These are phyloP conservation scores for Jacaranda copaia DNA, from an alignment of 257 asterid genomes.

Conservation along the genomic window DNA sequence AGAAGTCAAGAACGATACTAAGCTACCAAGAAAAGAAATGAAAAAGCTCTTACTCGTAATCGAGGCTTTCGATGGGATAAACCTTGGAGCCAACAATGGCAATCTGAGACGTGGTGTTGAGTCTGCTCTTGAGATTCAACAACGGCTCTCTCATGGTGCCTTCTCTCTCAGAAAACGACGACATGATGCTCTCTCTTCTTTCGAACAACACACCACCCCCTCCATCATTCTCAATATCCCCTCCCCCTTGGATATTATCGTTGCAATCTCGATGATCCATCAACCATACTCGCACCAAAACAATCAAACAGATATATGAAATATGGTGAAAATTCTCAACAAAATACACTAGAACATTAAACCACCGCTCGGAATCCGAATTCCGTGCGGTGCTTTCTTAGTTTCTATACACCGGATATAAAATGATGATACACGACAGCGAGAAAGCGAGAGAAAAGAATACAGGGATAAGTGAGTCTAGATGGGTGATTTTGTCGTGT, in stretches of 20 bases:
- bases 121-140: constrained; percentile 54
- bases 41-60: constrained; percentile 73
- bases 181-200: constrained; percentile 43
- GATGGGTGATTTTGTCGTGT: too few relatives aligned
- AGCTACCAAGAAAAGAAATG: constrained; percentile 31
- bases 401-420: not conserved
- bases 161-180: constrained; percentile 47
- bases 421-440: not conserved
- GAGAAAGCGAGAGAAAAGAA: not conserved
- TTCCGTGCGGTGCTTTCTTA: not conserved
- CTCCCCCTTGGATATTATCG: constrained; percentile 31
- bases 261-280: constrained; percentile 34
- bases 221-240: constrained; percentile 63
- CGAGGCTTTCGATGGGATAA: constrained; percentile 87
- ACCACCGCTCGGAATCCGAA: not conserved
- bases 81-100: constrained; percentile 80
- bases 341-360: too few relatives aligned
- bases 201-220: constrained; percentile 35
- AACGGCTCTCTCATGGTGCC: constrained; percentile 66
- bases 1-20: constrained; percentile 51
- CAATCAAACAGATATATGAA: not conserved
- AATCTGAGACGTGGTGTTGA: constrained; percentile 85
- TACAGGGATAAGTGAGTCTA: not conserved
- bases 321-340: constrained; percentile 1
- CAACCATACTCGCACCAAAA: constrained; percentile 4